These are phyloP conservation scores for Hymenoscyphus fructigenus DNA, from an alignment of 2,329 filamentous ascomycete species.

Conservation along the genomic window DNA sequence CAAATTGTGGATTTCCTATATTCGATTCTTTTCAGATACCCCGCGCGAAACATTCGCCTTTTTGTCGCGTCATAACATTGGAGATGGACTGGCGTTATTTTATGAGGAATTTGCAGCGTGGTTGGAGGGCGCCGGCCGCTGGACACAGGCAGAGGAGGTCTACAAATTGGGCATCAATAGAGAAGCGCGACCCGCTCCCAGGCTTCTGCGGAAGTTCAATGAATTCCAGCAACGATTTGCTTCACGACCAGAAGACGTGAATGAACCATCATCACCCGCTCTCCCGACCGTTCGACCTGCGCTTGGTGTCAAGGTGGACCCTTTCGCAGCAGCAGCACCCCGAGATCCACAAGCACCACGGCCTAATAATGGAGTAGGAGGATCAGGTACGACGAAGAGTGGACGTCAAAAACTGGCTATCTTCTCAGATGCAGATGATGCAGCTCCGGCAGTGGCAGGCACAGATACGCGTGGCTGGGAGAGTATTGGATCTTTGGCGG, in stretches of 20 bases:
- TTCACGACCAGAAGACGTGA: constrained; percentile 59
- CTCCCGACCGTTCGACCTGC: constrained; percentile 80
- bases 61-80: constrained; percentile 82
- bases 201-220: constrained; percentile 83
- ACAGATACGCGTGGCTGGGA: constrained; percentile 78
- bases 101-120: constrained; percentile 97
- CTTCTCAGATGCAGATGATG: constrained; percentile 75
- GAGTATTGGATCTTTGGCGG: constrained; percentile 79
- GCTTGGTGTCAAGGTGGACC: constrained; percentile 81
- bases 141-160: constrained; percentile 90
- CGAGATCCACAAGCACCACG: constrained; percentile 66
- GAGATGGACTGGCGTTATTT: constrained; percentile 82
- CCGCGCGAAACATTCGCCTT: constrained; percentile 92
- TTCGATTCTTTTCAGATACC: constrained; percentile 87
- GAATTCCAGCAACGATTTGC: constrained; percentile 83
- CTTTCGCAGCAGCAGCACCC: constrained; percentile 62
- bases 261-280: constrained; percentile 80
- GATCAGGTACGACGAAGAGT: constrained; percentile 56
- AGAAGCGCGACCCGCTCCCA: constrained; percentile 78
- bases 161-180: constrained; percentile 87
- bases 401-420: constrained; percentile 83
- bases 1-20: constrained; percentile 92
- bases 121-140: constrained; percentile 81
- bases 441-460: constrained; percentile 53
- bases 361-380: constrained; percentile 47